A percentile compares a stretch with the other conserved stretches of the same genome.
These are phyloP conservation scores for Paraphoma sp. DNA, from an alignment of 2,329 filamentous ascomycete species.

Conservation along the genomic window DNA sequence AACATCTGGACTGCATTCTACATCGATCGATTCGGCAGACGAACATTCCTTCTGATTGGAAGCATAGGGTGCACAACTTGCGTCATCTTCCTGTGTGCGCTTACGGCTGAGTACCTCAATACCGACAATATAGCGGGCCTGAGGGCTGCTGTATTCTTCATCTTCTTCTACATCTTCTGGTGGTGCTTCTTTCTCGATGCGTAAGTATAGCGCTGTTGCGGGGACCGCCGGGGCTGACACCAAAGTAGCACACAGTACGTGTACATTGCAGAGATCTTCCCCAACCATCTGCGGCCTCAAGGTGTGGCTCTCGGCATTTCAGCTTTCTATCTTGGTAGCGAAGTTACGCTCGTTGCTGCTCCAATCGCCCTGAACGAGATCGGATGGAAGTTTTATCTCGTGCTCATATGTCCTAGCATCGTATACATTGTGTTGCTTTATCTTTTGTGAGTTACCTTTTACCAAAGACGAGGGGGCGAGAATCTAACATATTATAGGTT, in stretches of 20 bases:
- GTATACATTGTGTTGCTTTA: slow-evolving; percentile 18
- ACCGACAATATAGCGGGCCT: slow-evolving; percentile 25
- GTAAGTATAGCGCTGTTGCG: background rate
- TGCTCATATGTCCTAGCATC: slow-evolving; percentile 43
- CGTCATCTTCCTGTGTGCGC: slow-evolving; percentile 18
- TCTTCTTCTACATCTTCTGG: slow-evolving; percentile 33
- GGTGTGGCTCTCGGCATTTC: slow-evolving; percentile 25
- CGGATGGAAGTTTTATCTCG: slow-evolving; percentile 49
- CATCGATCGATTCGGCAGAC: slow-evolving; percentile 24
- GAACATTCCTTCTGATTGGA: slow-evolving; percentile 26
- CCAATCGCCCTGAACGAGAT: slow-evolving; percentile 46
- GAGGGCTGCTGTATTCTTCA: slow-evolving; percentile 28
- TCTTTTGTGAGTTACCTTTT: slow-evolving; percentile 12
- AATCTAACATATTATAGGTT: background rate
- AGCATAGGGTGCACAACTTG: slow-evolving; percentile 13
- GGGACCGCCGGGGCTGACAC: background rate
- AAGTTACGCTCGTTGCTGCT: slow-evolving; percentile 40
- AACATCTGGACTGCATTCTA: slow-evolving; percentile 32
- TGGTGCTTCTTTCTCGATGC: slow-evolving; percentile 34
- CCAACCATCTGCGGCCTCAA: slow-evolving; percentile 28
- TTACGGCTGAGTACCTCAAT: slow-evolving; percentile 22
- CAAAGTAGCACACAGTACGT: slow-evolving; percentile 12
- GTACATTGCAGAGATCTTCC: slow-evolving; percentile 33
- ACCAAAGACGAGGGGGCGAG: background rate
- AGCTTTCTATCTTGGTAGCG: slow-evolving; percentile 34